phyloP scores from a whole-genome alignment of 2,329 filamentous ascomycete genomes.

The Aspergillus pseudoviridinutans region DNA sequence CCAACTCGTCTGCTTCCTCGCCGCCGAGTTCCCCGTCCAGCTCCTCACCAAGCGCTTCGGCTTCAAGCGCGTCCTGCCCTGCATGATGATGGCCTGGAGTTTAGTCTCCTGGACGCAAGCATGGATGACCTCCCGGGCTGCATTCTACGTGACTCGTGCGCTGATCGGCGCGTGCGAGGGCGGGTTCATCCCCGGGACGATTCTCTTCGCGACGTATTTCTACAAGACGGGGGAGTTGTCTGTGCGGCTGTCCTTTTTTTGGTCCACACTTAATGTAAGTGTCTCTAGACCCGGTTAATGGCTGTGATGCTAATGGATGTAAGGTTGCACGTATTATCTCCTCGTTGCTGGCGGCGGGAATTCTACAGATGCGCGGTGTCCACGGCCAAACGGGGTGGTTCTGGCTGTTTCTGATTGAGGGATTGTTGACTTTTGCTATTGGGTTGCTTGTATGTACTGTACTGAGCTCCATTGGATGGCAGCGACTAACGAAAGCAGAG shows the following conservation, averaged over 20 bases:
- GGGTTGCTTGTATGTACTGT: conserved; percentile 28
- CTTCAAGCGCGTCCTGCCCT: conserved; percentile 44
- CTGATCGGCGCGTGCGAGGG: conserved; percentile 41
- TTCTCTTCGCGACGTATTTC: conserved; percentile 42
- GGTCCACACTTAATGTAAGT: conserved; percentile 35
- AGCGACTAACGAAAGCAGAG: conserved; percentile 26
- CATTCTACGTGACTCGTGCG: conserved; percentile 37
- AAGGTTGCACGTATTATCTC: conserved; percentile 32
- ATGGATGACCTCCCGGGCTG: conserved; percentile 27
- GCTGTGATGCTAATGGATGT: background rate
- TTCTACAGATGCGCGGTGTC: conserved; percentile 41
- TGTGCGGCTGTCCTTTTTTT: conserved; percentile 41
- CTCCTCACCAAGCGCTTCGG: conserved; percentile 46
- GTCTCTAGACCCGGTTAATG: too few relatives aligned
- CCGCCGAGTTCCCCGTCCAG: conserved; percentile 45
- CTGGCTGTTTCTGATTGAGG: conserved; percentile 43
- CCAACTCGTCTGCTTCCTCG: conserved; percentile 21
- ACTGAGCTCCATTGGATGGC: background rate
- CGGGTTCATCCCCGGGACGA: conserved; percentile 33
- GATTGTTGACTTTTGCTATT: conserved; percentile 41
- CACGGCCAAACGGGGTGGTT: conserved; percentile 42
- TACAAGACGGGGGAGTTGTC: conserved; percentile 41
- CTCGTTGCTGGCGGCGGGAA: conserved; percentile 37
- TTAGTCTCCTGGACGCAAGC: conserved; percentile 37
- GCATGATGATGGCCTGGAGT: conserved; percentile 45